Evolutionary conservation across 371 early-diverging fungal species (phyloP).

Genomic region (Blakeslea trispora): DNA sequence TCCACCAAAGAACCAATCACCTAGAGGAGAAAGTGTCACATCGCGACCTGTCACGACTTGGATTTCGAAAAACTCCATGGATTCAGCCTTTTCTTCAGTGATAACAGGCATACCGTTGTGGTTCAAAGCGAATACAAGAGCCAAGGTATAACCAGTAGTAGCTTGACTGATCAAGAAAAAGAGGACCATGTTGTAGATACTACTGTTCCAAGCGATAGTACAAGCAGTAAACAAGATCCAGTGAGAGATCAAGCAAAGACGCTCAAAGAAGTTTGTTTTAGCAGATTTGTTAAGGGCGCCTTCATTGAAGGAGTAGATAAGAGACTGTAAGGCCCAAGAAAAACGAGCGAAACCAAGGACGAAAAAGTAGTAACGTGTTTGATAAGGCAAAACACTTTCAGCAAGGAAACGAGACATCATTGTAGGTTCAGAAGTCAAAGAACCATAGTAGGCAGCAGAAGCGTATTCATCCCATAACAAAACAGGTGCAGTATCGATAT

Average conservation of each 20-base stretch:
- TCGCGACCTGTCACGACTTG: constrained; percentile 84
- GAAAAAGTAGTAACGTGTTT: constrained; percentile 80
- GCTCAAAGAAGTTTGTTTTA: constrained; percentile 59
- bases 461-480: constrained; percentile 88
- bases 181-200: constrained; percentile 55
- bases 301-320: constrained; percentile 60
- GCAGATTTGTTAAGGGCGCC: constrained; percentile 57
- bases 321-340: constrained; percentile 75
- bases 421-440: constrained; percentile 46
- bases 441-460: constrained; percentile 69
- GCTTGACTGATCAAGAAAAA: constrained; percentile 74
- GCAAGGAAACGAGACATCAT: constrained; percentile 69
- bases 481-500: constrained; percentile 85
- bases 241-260: constrained; percentile 62
- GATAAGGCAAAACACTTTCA: constrained; percentile 58
- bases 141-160: constrained; percentile 76
- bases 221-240: constrained; percentile 69
- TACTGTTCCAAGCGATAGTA: constrained; percentile 57
- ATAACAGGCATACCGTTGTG: constrained; percentile 91
- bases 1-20: constrained; percentile 86
- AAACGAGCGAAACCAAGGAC: constrained; percentile 79
- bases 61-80: constrained; percentile 78
- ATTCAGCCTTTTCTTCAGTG: constrained; percentile 65
- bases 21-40: constrained; percentile 60
- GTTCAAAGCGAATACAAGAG: constrained; percentile 83